Conservation (phyloP, 305 asterid species). For the Fraxinus floribunda region DNA sequence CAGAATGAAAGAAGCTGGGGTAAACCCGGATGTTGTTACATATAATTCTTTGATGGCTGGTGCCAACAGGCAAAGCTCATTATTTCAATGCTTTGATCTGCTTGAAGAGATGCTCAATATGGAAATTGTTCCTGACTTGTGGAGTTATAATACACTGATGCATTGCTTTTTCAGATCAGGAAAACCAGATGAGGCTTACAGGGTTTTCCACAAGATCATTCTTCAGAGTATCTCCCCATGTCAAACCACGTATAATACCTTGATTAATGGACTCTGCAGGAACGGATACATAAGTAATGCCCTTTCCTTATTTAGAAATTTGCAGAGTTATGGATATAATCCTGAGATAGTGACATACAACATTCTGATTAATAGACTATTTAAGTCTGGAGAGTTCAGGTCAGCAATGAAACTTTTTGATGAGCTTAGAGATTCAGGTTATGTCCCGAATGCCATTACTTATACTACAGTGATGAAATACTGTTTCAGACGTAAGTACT, state of each 20-base stretch:
- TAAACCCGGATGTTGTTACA: slow-evolving; percentile 65
- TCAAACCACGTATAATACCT: slow-evolving; percentile 63
- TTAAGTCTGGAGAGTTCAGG: slow-evolving; percentile 58
- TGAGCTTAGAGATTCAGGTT: slow-evolving; percentile 59
- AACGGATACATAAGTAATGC: slow-evolving; percentile 58
- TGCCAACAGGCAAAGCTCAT: slow-evolving; percentile 49
- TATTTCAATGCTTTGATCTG: slow-evolving; percentile 55
- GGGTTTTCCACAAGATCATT: slow-evolving; percentile 59
- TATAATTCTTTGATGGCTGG: slow-evolving; percentile 84
- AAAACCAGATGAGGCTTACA: slow-evolving; percentile 69
- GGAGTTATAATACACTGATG: slow-evolving; percentile 90
- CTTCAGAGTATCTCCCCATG: slow-evolving; percentile 47
- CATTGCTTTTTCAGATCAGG: slow-evolving; percentile 66
- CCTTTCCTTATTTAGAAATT: slow-evolving; percentile 55
- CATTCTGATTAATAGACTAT: slow-evolving; percentile 64
- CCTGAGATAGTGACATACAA: slow-evolving; percentile 73
- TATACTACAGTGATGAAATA: slow-evolving; percentile 80
- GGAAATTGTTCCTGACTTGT: slow-evolving; percentile 64
- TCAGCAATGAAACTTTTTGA: slow-evolving; percentile 49
- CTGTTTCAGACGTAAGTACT: slow-evolving; percentile 51
- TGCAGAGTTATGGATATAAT: slow-evolving; percentile 49
- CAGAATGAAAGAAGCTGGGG: slow-evolving; percentile 81
- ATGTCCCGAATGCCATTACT: slow-evolving; percentile 72
- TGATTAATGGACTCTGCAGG: slow-evolving; percentile 79
- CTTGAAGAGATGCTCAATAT: slow-evolving; percentile 66